A percentile compares a stretch with the other conserved stretches of the same genome.
Conservation (phyloP, 1,284 basidiomycete species). For the Cerrena zonata region DNA sequence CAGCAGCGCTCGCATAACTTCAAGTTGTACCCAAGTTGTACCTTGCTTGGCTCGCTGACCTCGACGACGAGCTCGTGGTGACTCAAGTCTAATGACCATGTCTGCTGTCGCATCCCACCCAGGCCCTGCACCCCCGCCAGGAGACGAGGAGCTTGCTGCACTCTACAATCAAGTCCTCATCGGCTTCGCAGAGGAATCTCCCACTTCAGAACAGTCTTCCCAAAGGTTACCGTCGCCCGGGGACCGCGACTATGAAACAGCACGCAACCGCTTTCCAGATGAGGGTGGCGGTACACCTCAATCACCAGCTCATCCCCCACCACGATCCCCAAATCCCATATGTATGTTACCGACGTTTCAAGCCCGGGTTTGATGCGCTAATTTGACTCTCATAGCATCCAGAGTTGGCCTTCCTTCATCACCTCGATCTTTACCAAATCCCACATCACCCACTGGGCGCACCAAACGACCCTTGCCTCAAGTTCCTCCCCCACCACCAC, state of each 20-base stretch:
- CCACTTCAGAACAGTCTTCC: slow-evolving; percentile 31
- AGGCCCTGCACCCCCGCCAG: slow-evolving; percentile 31
- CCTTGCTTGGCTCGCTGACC: too few relatives aligned
- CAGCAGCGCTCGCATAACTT: too few relatives aligned
- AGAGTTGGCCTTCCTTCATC: slow-evolving; percentile 23
- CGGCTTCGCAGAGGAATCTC: slow-evolving; percentile 49
- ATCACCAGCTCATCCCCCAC: slow-evolving; percentile 15
- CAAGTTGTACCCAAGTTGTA: too few relatives aligned
- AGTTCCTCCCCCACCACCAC: slow-evolving; percentile 22
- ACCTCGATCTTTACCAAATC: slow-evolving; percentile 19
- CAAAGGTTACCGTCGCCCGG: slow-evolving; percentile 19
- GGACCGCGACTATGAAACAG: slow-evolving; percentile 26
- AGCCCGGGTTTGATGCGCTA: slow-evolving; percentile 9
- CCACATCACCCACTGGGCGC: slow-evolving; percentile 23
- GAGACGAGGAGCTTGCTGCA: slow-evolving; percentile 62
- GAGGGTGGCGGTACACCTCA: slow-evolving; percentile 26
- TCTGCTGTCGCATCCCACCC: slow-evolving; percentile 23
- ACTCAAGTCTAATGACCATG: slow-evolving; percentile 16
- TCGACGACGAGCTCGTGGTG: not conserved
- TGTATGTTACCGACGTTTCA: slow-evolving; percentile 21
- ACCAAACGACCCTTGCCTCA: slow-evolving; percentile 26
- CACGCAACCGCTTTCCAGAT: slow-evolving; percentile 26
- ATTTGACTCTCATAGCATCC: slow-evolving; percentile 15
- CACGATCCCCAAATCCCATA: slow-evolving; percentile 16
- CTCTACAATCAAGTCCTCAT: slow-evolving; percentile 71